phyloP scores from a whole-genome alignment of 1,284 basidiomycete species.

The Paramarasmius palmivorus region DNA sequence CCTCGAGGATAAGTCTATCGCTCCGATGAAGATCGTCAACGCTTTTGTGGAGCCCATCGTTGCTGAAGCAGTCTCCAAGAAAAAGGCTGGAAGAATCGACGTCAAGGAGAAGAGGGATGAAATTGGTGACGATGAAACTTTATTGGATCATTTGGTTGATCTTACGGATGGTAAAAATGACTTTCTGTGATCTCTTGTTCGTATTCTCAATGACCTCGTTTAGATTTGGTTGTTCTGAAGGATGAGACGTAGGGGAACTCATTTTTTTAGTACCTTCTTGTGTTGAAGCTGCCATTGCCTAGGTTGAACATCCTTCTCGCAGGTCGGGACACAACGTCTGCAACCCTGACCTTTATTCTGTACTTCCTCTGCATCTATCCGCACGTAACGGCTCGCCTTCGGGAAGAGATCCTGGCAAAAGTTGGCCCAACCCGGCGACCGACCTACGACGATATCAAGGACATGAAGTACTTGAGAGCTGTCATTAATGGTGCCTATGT shows the following conservation, averaged over 20 bases:
- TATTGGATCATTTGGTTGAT: constrained; percentile 52
- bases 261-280: constrained; percentile 10
- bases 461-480: constrained; percentile 59
- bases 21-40: constrained; percentile 48
- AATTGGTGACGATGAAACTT: constrained; percentile 38
- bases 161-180: constrained; percentile 44
- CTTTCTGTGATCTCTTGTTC: background rate
- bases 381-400: constrained; percentile 42
- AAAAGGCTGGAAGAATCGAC: constrained; percentile 21
- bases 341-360: constrained; percentile 50
- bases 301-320: constrained; percentile 47
- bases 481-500: constrained; percentile 55
- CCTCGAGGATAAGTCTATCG: constrained; percentile 40
- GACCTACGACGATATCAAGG: constrained; percentile 51
- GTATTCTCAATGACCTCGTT: constrained; percentile 3
- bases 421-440: constrained; percentile 48
- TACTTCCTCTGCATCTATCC: constrained; percentile 59
- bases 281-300: constrained; percentile 22
- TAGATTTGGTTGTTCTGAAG: constrained; percentile 33
- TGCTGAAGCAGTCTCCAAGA: constrained; percentile 42
- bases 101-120: constrained; percentile 25
- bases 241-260: constrained; percentile 7
- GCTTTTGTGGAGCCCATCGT: constrained; percentile 52
- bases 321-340: constrained; percentile 50
- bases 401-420: constrained; percentile 51